These are phyloP conservation scores for Cylindrodendrum hubeiense DNA, from an alignment of 2,329 filamentous ascomycete genomes.

Conservation along the genomic window DNA sequence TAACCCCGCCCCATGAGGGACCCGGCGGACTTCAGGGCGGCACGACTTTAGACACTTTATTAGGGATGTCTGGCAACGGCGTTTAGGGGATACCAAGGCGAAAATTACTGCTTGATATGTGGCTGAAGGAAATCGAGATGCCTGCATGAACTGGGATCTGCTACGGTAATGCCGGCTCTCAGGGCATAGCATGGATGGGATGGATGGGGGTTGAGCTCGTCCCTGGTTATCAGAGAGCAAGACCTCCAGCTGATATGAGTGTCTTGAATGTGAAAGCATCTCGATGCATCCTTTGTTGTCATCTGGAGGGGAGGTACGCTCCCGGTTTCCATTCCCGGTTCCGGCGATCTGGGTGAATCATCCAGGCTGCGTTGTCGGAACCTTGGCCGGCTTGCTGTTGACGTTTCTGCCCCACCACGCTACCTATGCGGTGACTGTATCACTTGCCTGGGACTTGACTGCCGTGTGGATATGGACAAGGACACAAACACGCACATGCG, in stretches of 20 bases:
- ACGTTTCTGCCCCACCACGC: constrained; percentile 19
- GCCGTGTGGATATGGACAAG: constrained; percentile 4
- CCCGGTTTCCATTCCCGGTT: constrained; percentile 20
- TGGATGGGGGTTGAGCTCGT: constrained; percentile 8
- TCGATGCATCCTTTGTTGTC: not conserved
- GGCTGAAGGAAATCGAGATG: constrained; percentile 17
- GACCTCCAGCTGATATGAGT: constrained; percentile 3
- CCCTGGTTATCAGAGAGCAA: constrained; percentile 9
- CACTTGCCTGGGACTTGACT: constrained; percentile 5
- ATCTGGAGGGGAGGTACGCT: not conserved
- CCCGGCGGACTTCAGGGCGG: constrained; percentile 11
- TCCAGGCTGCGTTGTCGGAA: constrained; percentile 24
- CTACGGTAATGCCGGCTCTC: not conserved
- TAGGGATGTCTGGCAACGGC: constrained; percentile 44
- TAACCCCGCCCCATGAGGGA: constrained; percentile 78
- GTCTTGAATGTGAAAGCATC: constrained; percentile 16
- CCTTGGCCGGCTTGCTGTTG: constrained; percentile 13
- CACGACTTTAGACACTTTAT: constrained; percentile 34
- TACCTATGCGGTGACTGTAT: constrained; percentile 11
- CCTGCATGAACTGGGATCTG: constrained; percentile 6
- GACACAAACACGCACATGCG: constrained; percentile 6
- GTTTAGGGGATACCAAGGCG: constrained; percentile 48
- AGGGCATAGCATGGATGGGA: constrained; percentile 16
- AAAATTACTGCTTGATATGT: constrained; percentile 40
- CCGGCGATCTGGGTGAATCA: constrained; percentile 22